Conservation (phyloP, 2,329 filamentous ascomycete genomes). For the Pseudopithomyces maydicus region DNA sequence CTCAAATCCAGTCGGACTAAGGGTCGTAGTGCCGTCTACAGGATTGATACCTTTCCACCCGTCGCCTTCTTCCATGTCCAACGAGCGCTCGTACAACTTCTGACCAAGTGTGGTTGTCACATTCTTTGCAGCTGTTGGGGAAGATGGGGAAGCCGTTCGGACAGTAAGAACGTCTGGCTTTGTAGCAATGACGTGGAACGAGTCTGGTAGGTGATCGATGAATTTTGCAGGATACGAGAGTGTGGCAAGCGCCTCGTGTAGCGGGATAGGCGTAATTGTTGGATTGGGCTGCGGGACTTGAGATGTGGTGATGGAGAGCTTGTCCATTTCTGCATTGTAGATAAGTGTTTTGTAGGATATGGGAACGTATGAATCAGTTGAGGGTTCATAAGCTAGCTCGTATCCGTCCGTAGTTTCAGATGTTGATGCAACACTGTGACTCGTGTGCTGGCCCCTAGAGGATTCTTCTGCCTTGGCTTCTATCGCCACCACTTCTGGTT, state of each 20-base stretch:
- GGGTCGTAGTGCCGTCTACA: constrained; percentile 40
- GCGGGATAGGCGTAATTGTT: constrained; percentile 22
- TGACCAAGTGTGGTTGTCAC: not conserved
- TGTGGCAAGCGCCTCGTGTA: constrained; percentile 32
- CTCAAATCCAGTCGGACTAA: constrained; percentile 41
- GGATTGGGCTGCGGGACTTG: constrained; percentile 9
- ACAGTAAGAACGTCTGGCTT: constrained; percentile 35
- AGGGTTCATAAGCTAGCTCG: constrained; percentile 27
- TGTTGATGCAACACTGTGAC: no score
- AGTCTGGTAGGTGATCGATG: constrained; percentile 32
- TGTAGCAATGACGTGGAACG: constrained; percentile 33
- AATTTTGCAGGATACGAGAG: constrained; percentile 36
- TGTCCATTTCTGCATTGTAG: not conserved
- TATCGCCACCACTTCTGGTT: not conserved
- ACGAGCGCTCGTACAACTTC: not conserved
- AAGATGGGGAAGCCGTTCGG: constrained; percentile 10
- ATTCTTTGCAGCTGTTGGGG: not conserved
- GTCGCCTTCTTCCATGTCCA: not conserved
- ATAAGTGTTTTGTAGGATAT: constrained; percentile 23
- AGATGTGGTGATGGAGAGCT: constrained; percentile 12
- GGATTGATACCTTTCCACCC: constrained; percentile 30
- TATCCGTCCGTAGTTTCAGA: not conserved
- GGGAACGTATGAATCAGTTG: constrained; percentile 29
- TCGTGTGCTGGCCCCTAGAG: no score
- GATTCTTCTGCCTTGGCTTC: no score